These are phyloP conservation scores for Bothriochloa decipiens DNA, from an alignment of 176 grass and related monocot genomes.

Conservation along the genomic window DNA sequence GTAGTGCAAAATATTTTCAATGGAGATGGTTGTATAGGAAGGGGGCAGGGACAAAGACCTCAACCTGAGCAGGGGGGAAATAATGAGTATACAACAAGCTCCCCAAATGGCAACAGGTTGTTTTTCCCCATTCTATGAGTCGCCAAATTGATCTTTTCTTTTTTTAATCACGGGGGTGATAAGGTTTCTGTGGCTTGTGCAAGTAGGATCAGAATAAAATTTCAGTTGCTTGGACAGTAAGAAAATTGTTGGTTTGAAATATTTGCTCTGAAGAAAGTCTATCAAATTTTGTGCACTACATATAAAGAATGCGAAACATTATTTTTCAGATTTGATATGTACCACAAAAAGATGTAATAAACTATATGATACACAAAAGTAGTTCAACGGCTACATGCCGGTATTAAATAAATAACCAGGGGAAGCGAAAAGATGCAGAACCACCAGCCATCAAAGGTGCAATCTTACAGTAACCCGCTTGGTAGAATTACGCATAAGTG, in stretches of 20 bases:
- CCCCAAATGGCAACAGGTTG: neutral
- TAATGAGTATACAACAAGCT: neutral
- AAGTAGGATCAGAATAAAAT: neutral
- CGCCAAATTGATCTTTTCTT: neutral
- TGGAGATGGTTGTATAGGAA: neutral
- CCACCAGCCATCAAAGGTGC: neutral
- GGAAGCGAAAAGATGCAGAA: neutral
- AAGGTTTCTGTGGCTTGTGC: neutral
- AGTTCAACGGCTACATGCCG: neutral
- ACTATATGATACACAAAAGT: neutral
- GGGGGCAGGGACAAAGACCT: neutral
- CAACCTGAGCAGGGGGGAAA: neutral
- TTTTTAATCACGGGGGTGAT: neutral
- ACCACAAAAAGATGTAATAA: too few species aligned
- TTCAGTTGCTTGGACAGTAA: neutral
- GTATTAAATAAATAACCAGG: neutral
- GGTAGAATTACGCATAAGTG: neutral
- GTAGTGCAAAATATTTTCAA: neutral
- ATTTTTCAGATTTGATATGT: neutral
- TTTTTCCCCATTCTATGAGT: neutral
- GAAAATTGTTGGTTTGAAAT: neutral
- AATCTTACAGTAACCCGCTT: neutral
- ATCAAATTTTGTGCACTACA: neutral
- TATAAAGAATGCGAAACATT: neutral
- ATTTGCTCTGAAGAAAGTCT: neutral